phyloP scores from a whole-genome alignment of 805 yeast species.

The Candida insectalens region DNA sequence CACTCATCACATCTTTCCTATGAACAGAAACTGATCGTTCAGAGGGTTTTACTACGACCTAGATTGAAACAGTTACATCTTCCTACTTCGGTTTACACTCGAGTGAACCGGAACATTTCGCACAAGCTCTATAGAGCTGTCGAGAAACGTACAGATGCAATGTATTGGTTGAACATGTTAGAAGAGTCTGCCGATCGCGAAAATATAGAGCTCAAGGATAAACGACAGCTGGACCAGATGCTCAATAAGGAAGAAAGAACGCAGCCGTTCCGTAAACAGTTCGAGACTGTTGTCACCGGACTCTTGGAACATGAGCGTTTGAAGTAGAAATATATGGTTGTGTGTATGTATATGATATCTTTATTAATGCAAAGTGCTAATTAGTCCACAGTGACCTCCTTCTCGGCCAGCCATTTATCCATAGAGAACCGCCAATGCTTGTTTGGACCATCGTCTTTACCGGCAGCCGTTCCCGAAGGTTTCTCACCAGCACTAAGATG shows the following conservation, averaged over 20 bases:
- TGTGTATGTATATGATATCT: not conserved
- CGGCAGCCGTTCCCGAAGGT: conserved; percentile 53
- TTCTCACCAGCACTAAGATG: conserved; percentile 53
- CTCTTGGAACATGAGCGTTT: conserved; percentile 5
- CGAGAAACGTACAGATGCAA: conserved; percentile 6
- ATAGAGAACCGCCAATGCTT: conserved; percentile 65
- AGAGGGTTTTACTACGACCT: conserved; percentile 43
- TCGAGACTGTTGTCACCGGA: conserved; percentile 6
- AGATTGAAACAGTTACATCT: conserved; percentile 33
- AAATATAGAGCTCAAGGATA: conserved; percentile 10
- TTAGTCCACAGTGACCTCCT: conserved; percentile 32
- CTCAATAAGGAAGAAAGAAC: conserved; percentile 3
- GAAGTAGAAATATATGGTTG: not conserved
- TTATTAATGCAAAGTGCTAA: not conserved
- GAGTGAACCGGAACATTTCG: conserved; percentile 53
- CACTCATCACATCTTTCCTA: conserved; percentile 4
- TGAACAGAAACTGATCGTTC: conserved; percentile 47
- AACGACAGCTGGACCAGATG: conserved; percentile 2
- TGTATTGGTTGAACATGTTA: conserved; percentile 17
- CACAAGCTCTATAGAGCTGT: conserved; percentile 39
- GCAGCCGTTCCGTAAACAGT: conserved; percentile 8
- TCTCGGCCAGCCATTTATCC: conserved; percentile 46
- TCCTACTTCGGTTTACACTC: conserved; percentile 33
- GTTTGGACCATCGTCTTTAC: conserved; percentile 40
- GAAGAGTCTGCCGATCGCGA: conserved; percentile 23